phyloP scores from a whole-genome alignment of 23 red algal species.

The Cyanidioschyzon merolae region DNA sequence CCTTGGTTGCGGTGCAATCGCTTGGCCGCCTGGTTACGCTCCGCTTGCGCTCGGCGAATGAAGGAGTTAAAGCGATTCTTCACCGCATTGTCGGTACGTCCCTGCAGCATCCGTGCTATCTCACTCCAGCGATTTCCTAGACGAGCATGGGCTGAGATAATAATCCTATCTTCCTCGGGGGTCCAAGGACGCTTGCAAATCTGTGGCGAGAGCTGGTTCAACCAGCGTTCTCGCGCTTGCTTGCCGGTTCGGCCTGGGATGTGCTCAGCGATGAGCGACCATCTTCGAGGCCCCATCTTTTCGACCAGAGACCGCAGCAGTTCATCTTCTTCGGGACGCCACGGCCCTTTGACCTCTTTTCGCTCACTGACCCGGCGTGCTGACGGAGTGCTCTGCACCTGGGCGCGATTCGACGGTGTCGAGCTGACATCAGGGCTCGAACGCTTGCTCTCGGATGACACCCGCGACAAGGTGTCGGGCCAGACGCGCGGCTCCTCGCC shows the following conservation, averaged over 20 bases:
- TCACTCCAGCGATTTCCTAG: constrained; percentile 69
- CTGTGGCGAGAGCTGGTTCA: constrained; percentile 68
- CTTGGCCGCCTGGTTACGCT: not conserved
- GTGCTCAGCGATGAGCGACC: constrained; percentile 48
- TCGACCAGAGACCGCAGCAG: constrained; percentile 41
- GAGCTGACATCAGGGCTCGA: not conserved
- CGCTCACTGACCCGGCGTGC: not conserved
- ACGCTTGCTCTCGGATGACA: not conserved
- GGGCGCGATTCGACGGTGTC: not conserved
- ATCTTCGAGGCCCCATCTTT: constrained; percentile 29
- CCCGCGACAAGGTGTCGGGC: not conserved
- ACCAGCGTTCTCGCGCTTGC: constrained; percentile 90
- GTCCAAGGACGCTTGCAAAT: constrained; percentile 43
- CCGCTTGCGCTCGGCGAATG: not conserved
- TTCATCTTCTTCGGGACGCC: constrained; percentile 60
- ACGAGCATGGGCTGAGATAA: constrained; percentile 43
- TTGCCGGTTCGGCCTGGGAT: constrained; percentile 78
- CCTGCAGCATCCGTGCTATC: constrained; percentile 55
- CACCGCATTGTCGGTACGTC: constrained; percentile 80
- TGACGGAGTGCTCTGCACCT: not conserved
- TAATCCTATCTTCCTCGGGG: constrained; percentile 54
- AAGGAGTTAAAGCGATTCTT: constrained; percentile 89
- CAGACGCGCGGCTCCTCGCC: not conserved
- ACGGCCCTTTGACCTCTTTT: constrained; percentile 47
- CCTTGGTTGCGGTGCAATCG: not conserved